A percentile compares a stretch with the other conserved stretches of the same genome.
phyloP scores from a whole-genome alignment of 2,329 filamentous ascomycete species.

The Xylariomycetidae sp. region DNA sequence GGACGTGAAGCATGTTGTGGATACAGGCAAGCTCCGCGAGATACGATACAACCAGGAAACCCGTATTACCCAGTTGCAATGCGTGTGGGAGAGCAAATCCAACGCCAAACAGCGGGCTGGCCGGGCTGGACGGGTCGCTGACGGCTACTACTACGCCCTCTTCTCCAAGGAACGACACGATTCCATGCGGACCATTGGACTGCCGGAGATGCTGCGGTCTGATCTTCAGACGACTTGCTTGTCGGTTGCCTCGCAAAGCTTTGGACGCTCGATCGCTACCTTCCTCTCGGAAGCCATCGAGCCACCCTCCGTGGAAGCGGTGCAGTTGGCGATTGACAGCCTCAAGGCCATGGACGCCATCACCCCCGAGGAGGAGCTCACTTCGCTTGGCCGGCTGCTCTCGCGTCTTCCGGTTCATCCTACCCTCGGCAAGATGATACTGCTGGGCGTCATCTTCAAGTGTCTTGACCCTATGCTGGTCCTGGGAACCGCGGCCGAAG shows the following conservation, averaged over 20 bases:
- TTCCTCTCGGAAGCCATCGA: slow-evolving; percentile 39
- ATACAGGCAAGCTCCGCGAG: slow-evolving; percentile 33
- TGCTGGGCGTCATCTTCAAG: slow-evolving; percentile 43
- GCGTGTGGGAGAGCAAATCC: slow-evolving; percentile 40
- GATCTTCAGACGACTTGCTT: slow-evolving; percentile 39
- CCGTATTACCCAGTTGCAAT: slow-evolving; percentile 31
- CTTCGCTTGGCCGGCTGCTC: slow-evolving; percentile 38
- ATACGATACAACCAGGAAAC: slow-evolving; percentile 33
- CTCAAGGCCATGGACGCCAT: slow-evolving; percentile 36
- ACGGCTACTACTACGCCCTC: slow-evolving; percentile 43
- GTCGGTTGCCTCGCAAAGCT: slow-evolving; percentile 32
- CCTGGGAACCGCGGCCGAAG: slow-evolving; percentile 22
- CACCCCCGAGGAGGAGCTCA: slow-evolving; percentile 35
- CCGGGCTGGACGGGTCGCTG: slow-evolving; percentile 41
- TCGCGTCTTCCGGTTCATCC: slow-evolving; percentile 36
- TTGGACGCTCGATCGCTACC: slow-evolving; percentile 30
- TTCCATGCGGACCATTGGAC: slow-evolving; percentile 17
- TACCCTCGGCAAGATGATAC: slow-evolving; percentile 40
- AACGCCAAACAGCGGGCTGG: slow-evolving; percentile 42
- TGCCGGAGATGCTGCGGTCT: slow-evolving; percentile 35
- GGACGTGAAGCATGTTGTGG: slow-evolving; percentile 44
- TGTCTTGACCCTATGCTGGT: slow-evolving; percentile 45
- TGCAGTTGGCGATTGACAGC: slow-evolving; percentile 31
- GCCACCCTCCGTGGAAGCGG: slow-evolving; percentile 31
- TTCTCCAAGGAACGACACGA: slow-evolving; percentile 27